Evolutionary conservation across 139 green algal species (phyloP).

Genomic region (Pleodorina starrii): DNA sequence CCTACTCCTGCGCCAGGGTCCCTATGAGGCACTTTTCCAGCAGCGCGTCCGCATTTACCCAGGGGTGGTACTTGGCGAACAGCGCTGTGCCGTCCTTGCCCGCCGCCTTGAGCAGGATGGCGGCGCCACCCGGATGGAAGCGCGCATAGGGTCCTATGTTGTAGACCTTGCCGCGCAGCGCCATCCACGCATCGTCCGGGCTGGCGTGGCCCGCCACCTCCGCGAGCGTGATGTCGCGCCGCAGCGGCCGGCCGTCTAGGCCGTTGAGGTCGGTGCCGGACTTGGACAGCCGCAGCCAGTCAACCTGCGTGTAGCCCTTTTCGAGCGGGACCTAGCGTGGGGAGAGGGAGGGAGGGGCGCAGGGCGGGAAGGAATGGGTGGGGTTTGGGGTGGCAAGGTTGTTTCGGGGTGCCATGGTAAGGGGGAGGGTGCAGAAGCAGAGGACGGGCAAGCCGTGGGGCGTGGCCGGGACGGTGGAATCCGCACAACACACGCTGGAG

Average conservation of each 20-base stretch:
- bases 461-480: too few relatives aligned
- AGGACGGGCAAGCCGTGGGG: too few relatives aligned
- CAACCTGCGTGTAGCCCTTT: conserved; percentile 92
- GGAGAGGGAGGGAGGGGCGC: too few relatives aligned
- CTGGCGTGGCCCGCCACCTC: conserved; percentile 90
- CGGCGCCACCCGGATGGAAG: conserved; percentile 88
- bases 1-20: conserved; percentile 28
- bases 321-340: conserved; percentile 77
- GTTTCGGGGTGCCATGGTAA: too few relatives aligned
- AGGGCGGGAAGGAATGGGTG: too few relatives aligned
- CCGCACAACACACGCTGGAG: too few relatives aligned
- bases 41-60: conserved; percentile 59
- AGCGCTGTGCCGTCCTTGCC: conserved; percentile 91
- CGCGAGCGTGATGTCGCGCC: conserved; percentile 76
- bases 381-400: too few relatives aligned
- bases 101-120: conserved; percentile 79
- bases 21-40: conserved; percentile 64
- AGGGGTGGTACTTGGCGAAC: conserved; percentile 92
- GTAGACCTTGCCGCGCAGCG: conserved; percentile 92
- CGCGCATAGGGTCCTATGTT: conserved; percentile 88
- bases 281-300: conserved; percentile 81
- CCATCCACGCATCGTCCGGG: conserved; percentile 92
- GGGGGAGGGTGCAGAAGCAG: too few relatives aligned
- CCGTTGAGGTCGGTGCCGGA: conserved; percentile 16
- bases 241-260: background rate